Base-by-base conservation (phyloP, 495 filamentous ascomycete species). In the Hapsidospora chrysogenum region DNA sequence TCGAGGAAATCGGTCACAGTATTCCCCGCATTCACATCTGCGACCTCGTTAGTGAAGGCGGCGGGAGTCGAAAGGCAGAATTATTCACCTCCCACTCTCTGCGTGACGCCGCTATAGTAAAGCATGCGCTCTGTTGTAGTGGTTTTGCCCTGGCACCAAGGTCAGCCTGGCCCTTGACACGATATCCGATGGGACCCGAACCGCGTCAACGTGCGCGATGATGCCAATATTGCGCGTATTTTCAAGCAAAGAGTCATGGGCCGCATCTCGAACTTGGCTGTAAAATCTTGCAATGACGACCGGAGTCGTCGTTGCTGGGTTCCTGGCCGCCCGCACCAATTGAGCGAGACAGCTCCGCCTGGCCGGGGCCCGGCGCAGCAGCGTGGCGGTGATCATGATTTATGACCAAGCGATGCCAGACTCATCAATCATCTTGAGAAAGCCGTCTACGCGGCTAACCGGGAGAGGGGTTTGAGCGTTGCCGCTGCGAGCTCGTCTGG, bases 81-180 rank as follows among this genome's bases (percentile, higher is more conserved):
- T 38, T 18, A 49, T 58, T 35, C 67, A 83, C 80, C 74, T 56
- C 89, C 89, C 48, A 95, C 73, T 47, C 84, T 63, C 31, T 82
- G 66, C 4, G 86, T 89, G 41, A 81, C 76, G 4, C 92, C 89
- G 44, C 85, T 92, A 51, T 96, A 92, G 46, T 87, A 96, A 49
- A 99, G 79, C 89, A 96, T 96, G 35, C 92, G 85, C 72, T 99
- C 92, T 3, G 92, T 96, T 0, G 92, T 99, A 0, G 92, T 99
- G 6, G 92, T 99, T 67, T 99, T 99, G 31, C 92, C 89, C 80
- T 85, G 44, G 21, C 18, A 11, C 4, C 22, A 17, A 18, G n/a
- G 15, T 28, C 23, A 36, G 14, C 20, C 15, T 11, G 9, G 18
- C n/a, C n/a, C n/a, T n/a, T n/a, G n/a, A n/a, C n/a, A n/a, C n/a